Conservation (phyloP, 306 rosid species). For the Biancaea sappan region DNA sequence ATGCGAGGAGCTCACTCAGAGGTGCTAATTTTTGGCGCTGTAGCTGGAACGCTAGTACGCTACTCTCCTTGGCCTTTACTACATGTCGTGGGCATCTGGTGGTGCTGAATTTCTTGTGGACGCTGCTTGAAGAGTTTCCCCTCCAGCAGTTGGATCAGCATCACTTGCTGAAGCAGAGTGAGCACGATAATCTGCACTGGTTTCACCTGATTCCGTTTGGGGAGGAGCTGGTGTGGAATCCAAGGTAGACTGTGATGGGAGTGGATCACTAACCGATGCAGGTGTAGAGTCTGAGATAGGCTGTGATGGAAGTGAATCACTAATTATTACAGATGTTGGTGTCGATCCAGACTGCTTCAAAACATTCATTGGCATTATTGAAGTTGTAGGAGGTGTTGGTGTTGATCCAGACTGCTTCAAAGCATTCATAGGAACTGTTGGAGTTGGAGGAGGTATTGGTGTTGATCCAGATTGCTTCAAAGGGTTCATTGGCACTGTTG, state of each 20-base stretch:
- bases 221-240: conserved; percentile 30
- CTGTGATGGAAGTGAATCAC: conserved; percentile 40
- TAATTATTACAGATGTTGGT: conserved; percentile 33
- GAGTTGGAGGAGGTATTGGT: too few relatives aligned
- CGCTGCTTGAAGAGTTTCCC: conserved; percentile 43
- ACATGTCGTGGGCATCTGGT: conserved; percentile 45
- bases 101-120: conserved; percentile 37
- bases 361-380: too few relatives aligned
- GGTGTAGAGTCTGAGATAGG: conserved; percentile 2
- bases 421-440: too few relatives aligned
- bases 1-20: conserved; percentile 38
- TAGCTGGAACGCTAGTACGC: conserved; percentile 21
- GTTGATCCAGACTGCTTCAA: too few relatives aligned
- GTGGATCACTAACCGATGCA: neutral
- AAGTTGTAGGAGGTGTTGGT: neutral
- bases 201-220: conserved; percentile 48
- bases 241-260: conserved; percentile 23
- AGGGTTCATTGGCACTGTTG: too few relatives aligned
- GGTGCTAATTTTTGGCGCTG: conserved; percentile 8
- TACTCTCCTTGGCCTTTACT: conserved; percentile 40
- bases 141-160: conserved; percentile 37
- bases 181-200: conserved; percentile 27
- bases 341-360: neutral
- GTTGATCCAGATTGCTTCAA: too few relatives aligned
- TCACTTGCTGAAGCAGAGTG: conserved; percentile 47